These are phyloP conservation scores for Arabis alpina DNA, from an alignment of 345 rosid genomes.

Conservation along the genomic window DNA sequence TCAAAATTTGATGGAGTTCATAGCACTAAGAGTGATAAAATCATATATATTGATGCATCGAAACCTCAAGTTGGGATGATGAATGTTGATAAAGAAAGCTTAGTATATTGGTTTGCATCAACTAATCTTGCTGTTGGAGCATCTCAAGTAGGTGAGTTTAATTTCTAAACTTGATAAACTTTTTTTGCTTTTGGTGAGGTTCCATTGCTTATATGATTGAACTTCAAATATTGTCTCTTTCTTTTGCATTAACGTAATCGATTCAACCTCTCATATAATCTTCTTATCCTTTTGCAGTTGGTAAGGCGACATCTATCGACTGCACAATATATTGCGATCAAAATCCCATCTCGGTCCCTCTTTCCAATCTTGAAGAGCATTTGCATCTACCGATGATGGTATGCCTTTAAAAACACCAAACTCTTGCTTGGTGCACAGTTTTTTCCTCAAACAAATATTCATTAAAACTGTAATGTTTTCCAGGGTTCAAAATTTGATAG, in stretches of 20 bases:
- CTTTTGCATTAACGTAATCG: slow-evolving; percentile 4
- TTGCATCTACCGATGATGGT: slow-evolving; percentile 85
- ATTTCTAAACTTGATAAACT: background rate
- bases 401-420: slow-evolving; percentile 32
- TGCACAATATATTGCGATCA: slow-evolving; percentile 73
- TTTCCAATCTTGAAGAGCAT: slow-evolving; percentile 47
- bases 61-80: slow-evolving; percentile 27
- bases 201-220: background rate
- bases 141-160: slow-evolving; percentile 56
- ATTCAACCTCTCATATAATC: slow-evolving; percentile 3
- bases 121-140: slow-evolving; percentile 70
- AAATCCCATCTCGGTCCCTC: slow-evolving; percentile 45
- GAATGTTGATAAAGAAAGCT: slow-evolving; percentile 43
- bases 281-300: slow-evolving; percentile 51
- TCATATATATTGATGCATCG: slow-evolving; percentile 32
- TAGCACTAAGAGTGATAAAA: slow-evolving; percentile 27
- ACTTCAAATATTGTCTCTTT: background rate
- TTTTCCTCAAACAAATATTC: background rate
- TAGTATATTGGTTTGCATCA: slow-evolving; percentile 67
- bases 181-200: background rate
- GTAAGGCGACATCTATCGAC: slow-evolving; percentile 47
- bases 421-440: background rate
- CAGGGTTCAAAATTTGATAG: slow-evolving; percentile 82
- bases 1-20: slow-evolving; percentile 32
- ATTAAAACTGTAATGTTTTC: slow-evolving; percentile 17